phyloP scores from a whole-genome alignment of 768 basidiomycete genomes.

The Boletales sp. region DNA sequence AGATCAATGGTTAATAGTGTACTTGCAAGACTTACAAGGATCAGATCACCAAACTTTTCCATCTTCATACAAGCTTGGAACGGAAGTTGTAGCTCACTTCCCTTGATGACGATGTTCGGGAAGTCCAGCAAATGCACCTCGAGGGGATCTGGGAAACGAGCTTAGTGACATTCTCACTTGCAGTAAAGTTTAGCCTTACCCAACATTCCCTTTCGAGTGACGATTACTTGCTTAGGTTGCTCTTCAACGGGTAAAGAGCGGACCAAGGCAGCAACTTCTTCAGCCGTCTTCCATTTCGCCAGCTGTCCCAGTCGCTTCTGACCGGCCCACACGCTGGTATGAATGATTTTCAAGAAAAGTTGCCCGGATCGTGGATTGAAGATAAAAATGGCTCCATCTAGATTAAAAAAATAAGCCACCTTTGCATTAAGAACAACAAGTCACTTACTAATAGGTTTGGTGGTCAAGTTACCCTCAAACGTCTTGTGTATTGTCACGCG shows the following conservation, averaged over 20 bases:
- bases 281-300: slow-evolving; percentile 99
- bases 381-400: slow-evolving; percentile 95
- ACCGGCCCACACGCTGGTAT: slow-evolving; percentile 99
- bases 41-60: slow-evolving; percentile 99
- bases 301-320: slow-evolving; percentile 99
- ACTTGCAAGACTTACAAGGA: slow-evolving; percentile 50
- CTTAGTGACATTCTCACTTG: slow-evolving; percentile 1
- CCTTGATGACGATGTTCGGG: slow-evolving; percentile 99
- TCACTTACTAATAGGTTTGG: slow-evolving; percentile 89
- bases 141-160: slow-evolving; percentile 61
- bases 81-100: slow-evolving; percentile 93
- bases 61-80: slow-evolving; percentile 99
- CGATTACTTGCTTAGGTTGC: slow-evolving; percentile 99
- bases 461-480: slow-evolving; percentile 99
- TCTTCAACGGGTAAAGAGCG: slow-evolving; percentile 99
- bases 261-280: slow-evolving; percentile 98
- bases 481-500: slow-evolving; percentile 99
- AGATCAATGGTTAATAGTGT: neutral
- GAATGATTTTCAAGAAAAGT: slow-evolving; percentile 97
- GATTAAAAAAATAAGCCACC: neutral
- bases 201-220: slow-evolving; percentile 99
- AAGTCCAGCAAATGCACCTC: slow-evolving; percentile 99
- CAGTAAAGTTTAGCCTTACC: slow-evolving; percentile 40
- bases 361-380: slow-evolving; percentile 99
- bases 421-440: neutral